Evolutionary conservation across 2,329 filamentous ascomycete genomes (phyloP), one percentile per base, ranked within the genome.

Genomic region (Aspergillus eucalypticola): DNA sequence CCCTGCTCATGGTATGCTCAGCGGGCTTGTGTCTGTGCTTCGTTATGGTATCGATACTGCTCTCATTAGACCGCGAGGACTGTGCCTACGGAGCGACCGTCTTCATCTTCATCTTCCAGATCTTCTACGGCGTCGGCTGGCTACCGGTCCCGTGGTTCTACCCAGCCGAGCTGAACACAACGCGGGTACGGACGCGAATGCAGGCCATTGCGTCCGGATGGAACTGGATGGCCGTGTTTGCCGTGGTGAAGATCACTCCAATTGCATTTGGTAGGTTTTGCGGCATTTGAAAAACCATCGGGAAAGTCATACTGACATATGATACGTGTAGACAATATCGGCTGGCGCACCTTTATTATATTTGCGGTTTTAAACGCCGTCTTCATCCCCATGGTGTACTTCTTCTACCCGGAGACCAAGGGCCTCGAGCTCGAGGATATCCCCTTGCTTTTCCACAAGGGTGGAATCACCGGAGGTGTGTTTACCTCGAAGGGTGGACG

Each of bases 371-470:
- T 71, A 8, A 69, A 62, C 60, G 53, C 56, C 17, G 49, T 59
- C 8, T 68, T 70, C 60, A 73, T 82, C 15, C 79, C 79, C 0
- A 86, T 87, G 49, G 83, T 88, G 46, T 89, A 83, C 77, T 86
- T 86, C 69, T 82, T 86, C 66, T 87, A 88, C 3, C 86, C 86
- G 0, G 86, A 89, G 72, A 89, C 87, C 0, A 88, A 88, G 69
- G 80, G 85, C 0, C 72, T 88, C 2, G 85, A 84, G 0, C 78
- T 90, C 0, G 87, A 90, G 66, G 87, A 89, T 67, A 86, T 90
- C 3, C 63, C 65, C 8, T 54, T 68, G 17, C 58, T 68, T 0
- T 68, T 67, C 15, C 48, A 39, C 17, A 63, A 66, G 54, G 58
- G 66, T 0, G 66, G 65, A 0, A 38, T 66, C 35, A 68, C 66